Evolutionary conservation across 768 basidiomycete species (phyloP), one percentile per base, ranked within the genome.

Genomic region (Leucocoprinus sp.): DNA sequence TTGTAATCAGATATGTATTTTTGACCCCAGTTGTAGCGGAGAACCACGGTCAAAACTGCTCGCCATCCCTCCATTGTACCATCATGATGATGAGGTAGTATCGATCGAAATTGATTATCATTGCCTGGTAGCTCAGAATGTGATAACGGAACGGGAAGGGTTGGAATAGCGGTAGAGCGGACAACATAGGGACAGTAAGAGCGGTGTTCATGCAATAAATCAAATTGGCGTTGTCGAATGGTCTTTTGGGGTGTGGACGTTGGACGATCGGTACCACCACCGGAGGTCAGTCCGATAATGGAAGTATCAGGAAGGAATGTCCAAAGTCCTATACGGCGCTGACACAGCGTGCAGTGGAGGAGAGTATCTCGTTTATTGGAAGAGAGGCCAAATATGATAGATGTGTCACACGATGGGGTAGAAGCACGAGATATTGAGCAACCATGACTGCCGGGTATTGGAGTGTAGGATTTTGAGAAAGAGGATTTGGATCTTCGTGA

Each of bases 131-230:
- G 19, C 11, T 55, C 50, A 15, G 62, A 52, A 4, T 54, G 48
- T 0, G 58, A 51, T 29, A 14, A 14, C n/a, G 64, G 64, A 15
- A 67, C 57, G 8, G 77, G 72, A 7, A 79, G 59, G 2, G 78
- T 74, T 3, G 83, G 82, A 8, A 86, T 66, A 2, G 68, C 55
- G 2, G 82, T 86, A 5, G 84, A 84, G 11, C 75, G 72, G 27
- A 82, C 79, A 22, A 86, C 75, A 50, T 88, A 91, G n/a, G 88
- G 88, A 53, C 89, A 91, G 54, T 85, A 88, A 2, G 84, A 83
- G 21, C 88, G 74, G 57, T 91, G 89, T 60, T 92, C 88, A 55
- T 80, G 83, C 37, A 89, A 60, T 28, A 90, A 56, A 57, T 92
- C 87, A 43, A 91, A 78, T 17, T 74, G 75, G 42, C 85, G 59